Evolutionary conservation across 2,329 filamentous ascomycete genomes (phyloP).

Genomic region (Ilyonectria robusta): DNA sequence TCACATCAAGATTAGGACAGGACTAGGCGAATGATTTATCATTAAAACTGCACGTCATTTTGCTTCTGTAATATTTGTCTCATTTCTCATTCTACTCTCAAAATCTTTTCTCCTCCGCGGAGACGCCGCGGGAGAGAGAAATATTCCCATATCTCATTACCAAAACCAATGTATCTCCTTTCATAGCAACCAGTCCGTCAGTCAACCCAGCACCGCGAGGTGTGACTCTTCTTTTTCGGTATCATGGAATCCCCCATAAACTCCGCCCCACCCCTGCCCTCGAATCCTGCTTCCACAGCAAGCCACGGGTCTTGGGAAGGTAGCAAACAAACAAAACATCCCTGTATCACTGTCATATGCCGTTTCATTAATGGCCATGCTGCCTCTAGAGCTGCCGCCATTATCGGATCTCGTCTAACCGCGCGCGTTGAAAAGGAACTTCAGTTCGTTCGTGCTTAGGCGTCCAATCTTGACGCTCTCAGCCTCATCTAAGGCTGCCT

Average conservation of each 20-base stretch:
- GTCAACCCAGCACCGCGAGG: conserved; percentile 21
- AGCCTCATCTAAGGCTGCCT: conserved; percentile 84
- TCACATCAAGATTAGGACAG: no score
- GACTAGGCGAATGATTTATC: no score
- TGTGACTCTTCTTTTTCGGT: conserved; percentile 3
- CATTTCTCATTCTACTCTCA: conserved; percentile 6
- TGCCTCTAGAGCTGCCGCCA: not conserved
- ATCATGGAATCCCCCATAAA: conserved; percentile 5
- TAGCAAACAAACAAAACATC: conserved; percentile 6
- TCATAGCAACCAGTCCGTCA: not conserved
- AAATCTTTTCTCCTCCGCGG: conserved; percentile 1
- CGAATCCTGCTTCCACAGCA: not conserved
- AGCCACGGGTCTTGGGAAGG: not conserved
- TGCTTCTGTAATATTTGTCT: not conserved
- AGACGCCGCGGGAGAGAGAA: not conserved
- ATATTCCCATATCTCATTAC: conserved; percentile 23
- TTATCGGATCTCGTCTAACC: conserved; percentile 14
- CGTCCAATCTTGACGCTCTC: conserved; percentile 76
- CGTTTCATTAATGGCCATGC: not conserved
- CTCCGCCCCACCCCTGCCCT: conserved; percentile 14
- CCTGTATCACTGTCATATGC: not conserved
- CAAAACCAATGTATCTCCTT: conserved; percentile 1
- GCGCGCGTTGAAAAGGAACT: conserved; percentile 72
- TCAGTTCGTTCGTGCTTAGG: conserved; percentile 76
- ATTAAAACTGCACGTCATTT: not conserved